Evolutionary conservation across 2,329 filamentous ascomycete species (phyloP).

Genomic region (Nigrospora osmanthi): DNA sequence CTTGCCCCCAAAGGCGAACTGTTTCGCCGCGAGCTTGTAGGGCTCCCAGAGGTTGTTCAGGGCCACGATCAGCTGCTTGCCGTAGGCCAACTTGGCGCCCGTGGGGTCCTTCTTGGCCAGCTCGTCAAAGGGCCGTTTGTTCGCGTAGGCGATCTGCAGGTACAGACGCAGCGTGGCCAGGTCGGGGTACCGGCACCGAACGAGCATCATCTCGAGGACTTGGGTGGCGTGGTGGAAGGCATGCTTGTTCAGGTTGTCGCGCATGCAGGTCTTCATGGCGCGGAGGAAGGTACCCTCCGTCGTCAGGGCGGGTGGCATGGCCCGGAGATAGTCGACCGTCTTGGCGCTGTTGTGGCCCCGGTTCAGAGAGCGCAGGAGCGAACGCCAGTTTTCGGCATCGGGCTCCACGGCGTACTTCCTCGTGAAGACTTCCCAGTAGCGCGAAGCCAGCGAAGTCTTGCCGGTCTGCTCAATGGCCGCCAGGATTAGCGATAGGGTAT

Average conservation of each 20-base stretch:
- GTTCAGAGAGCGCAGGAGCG: conserved; percentile 61
- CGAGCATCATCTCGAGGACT: conserved; percentile 58
- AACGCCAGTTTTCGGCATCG: conserved; percentile 62
- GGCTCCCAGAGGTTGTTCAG: conserved; percentile 43
- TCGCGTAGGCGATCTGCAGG: conserved; percentile 45
- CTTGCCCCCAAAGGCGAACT: conserved; percentile 4
- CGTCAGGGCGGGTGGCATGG: conserved; percentile 39
- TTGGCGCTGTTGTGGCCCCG: conserved; percentile 57
- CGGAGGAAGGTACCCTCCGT: conserved; percentile 55
- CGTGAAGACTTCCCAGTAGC: conserved; percentile 74
- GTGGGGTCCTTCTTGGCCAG: conserved; percentile 20
- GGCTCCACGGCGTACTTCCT: conserved; percentile 54
- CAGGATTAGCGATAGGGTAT: conserved; percentile 63
- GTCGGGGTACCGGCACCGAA: conserved; percentile 36
- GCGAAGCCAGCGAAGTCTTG: conserved; percentile 52
- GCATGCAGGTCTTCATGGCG: conserved; percentile 65
- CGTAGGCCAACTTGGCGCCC: conserved; percentile 34
- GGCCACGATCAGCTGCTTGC: conserved; percentile 40
- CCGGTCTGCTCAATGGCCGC: conserved; percentile 53
- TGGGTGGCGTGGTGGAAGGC: conserved; percentile 56
- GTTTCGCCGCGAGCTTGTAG: conserved; percentile 24
- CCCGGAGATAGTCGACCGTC: conserved; percentile 49
- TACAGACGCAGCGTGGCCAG: conserved; percentile 43
- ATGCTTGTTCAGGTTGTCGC: conserved; percentile 70
- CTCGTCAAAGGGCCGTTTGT: conserved; percentile 29